A percentile compares a stretch with the other conserved stretches of the same genome.
Evolutionary conservation across 2,329 filamentous ascomycete species (phyloP).

Genomic region (Thelonectria discophora): DNA sequence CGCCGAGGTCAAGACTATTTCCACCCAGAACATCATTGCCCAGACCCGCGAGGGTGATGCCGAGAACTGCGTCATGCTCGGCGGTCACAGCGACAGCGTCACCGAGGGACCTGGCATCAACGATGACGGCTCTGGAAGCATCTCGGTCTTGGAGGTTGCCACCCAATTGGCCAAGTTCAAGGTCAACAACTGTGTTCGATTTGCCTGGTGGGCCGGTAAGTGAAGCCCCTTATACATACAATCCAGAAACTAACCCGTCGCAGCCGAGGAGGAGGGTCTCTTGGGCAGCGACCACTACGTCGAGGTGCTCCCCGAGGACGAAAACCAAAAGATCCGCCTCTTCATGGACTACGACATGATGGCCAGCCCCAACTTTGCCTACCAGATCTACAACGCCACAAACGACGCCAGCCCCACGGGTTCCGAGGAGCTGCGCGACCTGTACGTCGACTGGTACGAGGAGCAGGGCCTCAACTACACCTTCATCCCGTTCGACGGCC

Average conservation of each 20-base stretch:
- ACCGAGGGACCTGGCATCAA: conserved; percentile 76
- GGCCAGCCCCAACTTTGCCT: conserved; percentile 71
- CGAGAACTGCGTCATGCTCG: conserved; percentile 72
- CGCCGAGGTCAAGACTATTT: conserved; percentile 61
- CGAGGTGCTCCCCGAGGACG: conserved; percentile 60
- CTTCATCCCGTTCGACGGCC: conserved; percentile 78
- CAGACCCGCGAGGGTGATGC: conserved; percentile 68
- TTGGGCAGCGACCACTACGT: conserved; percentile 72
- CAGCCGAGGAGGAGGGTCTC: conserved; percentile 71
- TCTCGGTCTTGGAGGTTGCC: conserved; percentile 70
- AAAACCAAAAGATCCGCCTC: conserved; percentile 69
- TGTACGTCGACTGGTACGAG: conserved; percentile 75
- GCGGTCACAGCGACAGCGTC: conserved; percentile 71
- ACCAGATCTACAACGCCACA: conserved; percentile 76
- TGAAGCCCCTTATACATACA: not conserved
- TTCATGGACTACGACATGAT: conserved; percentile 79
- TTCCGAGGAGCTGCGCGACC: conserved; percentile 72
- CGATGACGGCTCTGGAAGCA: conserved; percentile 76
- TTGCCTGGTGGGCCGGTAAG: conserved; percentile 68
- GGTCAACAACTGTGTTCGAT: conserved; percentile 72
- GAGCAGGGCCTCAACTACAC: conserved; percentile 70
- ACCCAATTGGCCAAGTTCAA: conserved; percentile 64
- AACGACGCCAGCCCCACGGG: conserved; percentile 76
- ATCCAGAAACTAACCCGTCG: not conserved
- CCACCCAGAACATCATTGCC: conserved; percentile 69